Conservation (phyloP, 768 basidiomycete species). For the Leccinum obscurum region DNA sequence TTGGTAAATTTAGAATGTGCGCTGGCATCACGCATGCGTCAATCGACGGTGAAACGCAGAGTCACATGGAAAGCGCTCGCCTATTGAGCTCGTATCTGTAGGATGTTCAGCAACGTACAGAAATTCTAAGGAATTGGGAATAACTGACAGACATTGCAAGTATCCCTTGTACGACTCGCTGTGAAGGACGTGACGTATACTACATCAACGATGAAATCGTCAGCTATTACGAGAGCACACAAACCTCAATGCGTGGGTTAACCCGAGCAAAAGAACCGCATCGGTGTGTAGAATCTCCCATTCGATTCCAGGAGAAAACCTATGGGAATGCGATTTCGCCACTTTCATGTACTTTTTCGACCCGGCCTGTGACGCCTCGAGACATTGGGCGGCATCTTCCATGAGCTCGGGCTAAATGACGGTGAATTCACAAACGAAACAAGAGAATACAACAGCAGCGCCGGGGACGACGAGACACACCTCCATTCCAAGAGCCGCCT, state of each 20-base stretch:
- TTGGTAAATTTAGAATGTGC: conserved; percentile 78
- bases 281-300: conserved; percentile 80
- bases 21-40: conserved; percentile 22
- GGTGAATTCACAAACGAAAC: neutral
- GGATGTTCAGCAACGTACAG: conserved; percentile 13
- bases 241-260: conserved; percentile 71
- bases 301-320: conserved; percentile 65
- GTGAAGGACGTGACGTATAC: neutral
- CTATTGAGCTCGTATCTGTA: conserved; percentile 53
- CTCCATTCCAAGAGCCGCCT: conserved; percentile 84
- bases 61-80: conserved; percentile 32
- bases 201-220: conserved; percentile 7
- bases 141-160: conserved; percentile 68
- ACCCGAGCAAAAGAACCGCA: conserved; percentile 64
- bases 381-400: conserved; percentile 57
- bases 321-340: conserved; percentile 36
- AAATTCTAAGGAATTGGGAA: neutral
- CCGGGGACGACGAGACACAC: conserved; percentile 29
- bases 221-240: conserved; percentile 15
- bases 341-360: conserved; percentile 51
- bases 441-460: neutral
- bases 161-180: conserved; percentile 82
- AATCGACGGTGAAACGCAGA: conserved; percentile 19
- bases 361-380: conserved; percentile 60
- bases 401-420: conserved; percentile 54